These are phyloP conservation scores for Straminergon stramineum DNA, from an alignment of 225 moss, liverwort and hornwort species.

Conservation along the genomic window DNA sequence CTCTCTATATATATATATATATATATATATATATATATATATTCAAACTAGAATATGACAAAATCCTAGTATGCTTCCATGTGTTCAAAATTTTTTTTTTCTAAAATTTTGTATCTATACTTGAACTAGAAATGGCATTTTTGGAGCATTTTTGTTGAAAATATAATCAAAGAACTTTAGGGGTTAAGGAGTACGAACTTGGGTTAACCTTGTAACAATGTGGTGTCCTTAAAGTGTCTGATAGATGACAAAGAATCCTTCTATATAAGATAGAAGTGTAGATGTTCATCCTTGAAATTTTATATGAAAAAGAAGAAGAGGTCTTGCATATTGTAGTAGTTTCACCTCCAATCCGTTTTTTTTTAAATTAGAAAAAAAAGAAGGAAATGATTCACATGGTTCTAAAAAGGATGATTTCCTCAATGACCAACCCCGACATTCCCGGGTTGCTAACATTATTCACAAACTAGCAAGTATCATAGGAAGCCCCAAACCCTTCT, in stretches of 20 bases:
- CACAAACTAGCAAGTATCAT: neutral
- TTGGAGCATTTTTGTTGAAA: no score
- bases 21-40: no score
- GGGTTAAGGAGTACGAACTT: neutral
- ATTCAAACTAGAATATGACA: no score
- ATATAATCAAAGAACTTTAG: no score
- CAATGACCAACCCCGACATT: accelerated
- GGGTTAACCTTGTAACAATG: accelerated
- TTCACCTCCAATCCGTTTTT: neutral
- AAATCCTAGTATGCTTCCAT: no score
- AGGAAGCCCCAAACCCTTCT: neutral
- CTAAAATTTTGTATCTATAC: no score
- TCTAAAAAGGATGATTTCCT: neutral
- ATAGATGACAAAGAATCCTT: neutral
- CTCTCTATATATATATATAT: no score
- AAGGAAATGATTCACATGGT: accelerated
- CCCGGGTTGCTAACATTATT: accelerated
- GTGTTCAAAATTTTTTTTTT: no score
- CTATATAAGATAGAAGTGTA: neutral
- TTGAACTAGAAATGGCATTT: no score
- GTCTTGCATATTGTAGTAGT: neutral
- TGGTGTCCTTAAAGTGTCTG: accelerated
- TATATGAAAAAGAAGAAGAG: accelerated
- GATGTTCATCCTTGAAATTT: neutral
- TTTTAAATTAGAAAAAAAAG: no score